These are phyloP conservation scores for Discostella pseudostelligera DNA, from an alignment of 108 stramenopile species.

Conservation along the genomic window DNA sequence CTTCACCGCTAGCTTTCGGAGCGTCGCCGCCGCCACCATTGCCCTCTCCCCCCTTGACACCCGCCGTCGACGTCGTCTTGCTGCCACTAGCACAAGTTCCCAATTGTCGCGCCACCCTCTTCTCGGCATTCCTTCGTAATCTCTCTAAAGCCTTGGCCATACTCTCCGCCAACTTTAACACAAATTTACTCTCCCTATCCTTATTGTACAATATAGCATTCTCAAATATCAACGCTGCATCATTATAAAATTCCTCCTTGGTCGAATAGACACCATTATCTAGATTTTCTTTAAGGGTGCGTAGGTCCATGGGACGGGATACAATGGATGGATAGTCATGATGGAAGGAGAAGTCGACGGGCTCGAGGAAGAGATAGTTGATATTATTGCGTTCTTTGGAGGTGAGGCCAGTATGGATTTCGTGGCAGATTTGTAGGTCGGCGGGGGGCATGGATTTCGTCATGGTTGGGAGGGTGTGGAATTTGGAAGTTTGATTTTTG, in stretches of 20 bases:
- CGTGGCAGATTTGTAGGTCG: slow-evolving; percentile 56
- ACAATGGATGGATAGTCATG: slow-evolving; percentile 64
- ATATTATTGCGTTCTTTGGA: slow-evolving; percentile 56
- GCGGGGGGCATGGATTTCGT: slow-evolving; percentile 33
- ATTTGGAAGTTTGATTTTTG: too few species aligned
- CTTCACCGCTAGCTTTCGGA: background rate
- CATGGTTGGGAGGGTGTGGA: background rate
- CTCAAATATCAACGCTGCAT: slow-evolving; percentile 37
- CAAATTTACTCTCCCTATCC: slow-evolving; percentile 54
- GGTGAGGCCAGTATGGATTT: slow-evolving; percentile 44
- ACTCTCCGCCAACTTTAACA: slow-evolving; percentile 62
- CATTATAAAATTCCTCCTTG: slow-evolving; percentile 26
- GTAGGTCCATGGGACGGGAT: slow-evolving; percentile 65
- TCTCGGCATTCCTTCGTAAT: slow-evolving; percentile 56
- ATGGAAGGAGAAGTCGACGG: slow-evolving; percentile 59
- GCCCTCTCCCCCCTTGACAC: too few species aligned
- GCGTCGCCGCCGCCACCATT: background rate
- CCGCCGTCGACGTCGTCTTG: background rate
- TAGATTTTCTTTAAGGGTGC: slow-evolving; percentile 59
- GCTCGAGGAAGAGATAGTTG: slow-evolving; percentile 72
- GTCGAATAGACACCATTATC: slow-evolving; percentile 53
- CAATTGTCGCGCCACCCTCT: slow-evolving; percentile 3
- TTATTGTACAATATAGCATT: slow-evolving; percentile 74
- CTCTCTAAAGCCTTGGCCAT: slow-evolving; percentile 63
- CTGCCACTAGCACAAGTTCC: slow-evolving; percentile 2